These are phyloP conservation scores for Hamigera avellanea DNA, from an alignment of 495 filamentous ascomycete genomes.

Conservation along the genomic window DNA sequence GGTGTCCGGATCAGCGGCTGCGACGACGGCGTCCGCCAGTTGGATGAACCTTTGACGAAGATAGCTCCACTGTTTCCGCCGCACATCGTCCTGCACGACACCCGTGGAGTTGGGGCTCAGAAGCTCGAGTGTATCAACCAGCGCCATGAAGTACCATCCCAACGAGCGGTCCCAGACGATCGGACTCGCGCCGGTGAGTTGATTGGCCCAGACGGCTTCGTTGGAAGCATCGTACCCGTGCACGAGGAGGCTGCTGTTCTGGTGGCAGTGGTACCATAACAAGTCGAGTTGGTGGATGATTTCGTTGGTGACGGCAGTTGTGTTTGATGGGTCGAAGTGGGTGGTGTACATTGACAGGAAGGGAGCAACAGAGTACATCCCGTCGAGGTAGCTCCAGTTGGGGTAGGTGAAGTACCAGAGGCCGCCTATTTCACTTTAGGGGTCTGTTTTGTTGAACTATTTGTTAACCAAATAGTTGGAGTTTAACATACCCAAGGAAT, in stretches of 20 bases:
- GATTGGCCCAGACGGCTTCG: slow-evolving; percentile 43
- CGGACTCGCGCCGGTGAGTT: slow-evolving; percentile 40
- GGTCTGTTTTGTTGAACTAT: background rate
- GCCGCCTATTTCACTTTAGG: slow-evolving; percentile 20
- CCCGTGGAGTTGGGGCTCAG: slow-evolving; percentile 18
- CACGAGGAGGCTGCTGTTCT: slow-evolving; percentile 36
- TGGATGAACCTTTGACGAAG: slow-evolving; percentile 27
- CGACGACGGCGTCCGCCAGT: slow-evolving; percentile 28
- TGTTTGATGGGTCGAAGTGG: slow-evolving; percentile 25
- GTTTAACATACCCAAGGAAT: slow-evolving; percentile 12
- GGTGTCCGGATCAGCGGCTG: slow-evolving; percentile 29
- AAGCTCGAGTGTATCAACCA: slow-evolving; percentile 42
- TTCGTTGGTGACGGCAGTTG: slow-evolving; percentile 24
- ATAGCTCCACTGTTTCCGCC: slow-evolving; percentile 11
- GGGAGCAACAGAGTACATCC: slow-evolving; percentile 40
- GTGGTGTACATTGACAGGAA: slow-evolving; percentile 38
- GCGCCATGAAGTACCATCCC: slow-evolving; percentile 49
- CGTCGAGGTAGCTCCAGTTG: slow-evolving; percentile 48
- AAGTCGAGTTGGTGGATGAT: slow-evolving; percentile 42
- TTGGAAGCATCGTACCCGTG: slow-evolving; percentile 49
- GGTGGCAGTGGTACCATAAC: slow-evolving; percentile 37
- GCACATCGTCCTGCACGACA: no score
- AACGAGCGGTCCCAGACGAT: slow-evolving; percentile 46
- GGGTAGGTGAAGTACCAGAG: slow-evolving; percentile 45
- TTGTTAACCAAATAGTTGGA: no score